Percentiles rank a stretch among this genome's conserved stretches.
Conservation (phyloP, 768 basidiomycete genomes). For the Lepiota brunneoincarnata region DNA sequence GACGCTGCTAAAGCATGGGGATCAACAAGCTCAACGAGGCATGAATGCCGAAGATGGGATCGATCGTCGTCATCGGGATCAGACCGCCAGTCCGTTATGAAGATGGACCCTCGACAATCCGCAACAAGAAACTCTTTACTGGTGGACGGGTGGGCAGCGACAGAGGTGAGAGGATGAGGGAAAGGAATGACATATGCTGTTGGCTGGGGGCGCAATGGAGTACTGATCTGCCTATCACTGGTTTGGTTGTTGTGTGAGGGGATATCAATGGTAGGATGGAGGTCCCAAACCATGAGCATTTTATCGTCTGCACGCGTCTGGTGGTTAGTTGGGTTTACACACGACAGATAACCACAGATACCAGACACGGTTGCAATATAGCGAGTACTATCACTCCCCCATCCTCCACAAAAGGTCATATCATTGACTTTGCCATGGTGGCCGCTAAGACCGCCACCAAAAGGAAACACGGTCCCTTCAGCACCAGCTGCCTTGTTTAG, state of each 20-base stretch:
- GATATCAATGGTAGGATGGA: slow-evolving; percentile 54
- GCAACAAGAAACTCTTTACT: slow-evolving; percentile 80
- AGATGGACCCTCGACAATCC: slow-evolving; percentile 71
- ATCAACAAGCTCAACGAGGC: slow-evolving; percentile 70
- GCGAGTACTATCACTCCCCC: slow-evolving; percentile 60
- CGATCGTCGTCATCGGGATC: slow-evolving; percentile 56
- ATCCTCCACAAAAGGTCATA: slow-evolving; percentile 78
- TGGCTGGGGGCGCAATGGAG: slow-evolving; percentile 55
- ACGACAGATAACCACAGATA: slow-evolving; percentile 22
- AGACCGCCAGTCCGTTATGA: slow-evolving; percentile 80
- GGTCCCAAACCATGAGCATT: slow-evolving; percentile 85
- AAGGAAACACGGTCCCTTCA: slow-evolving; percentile 57
- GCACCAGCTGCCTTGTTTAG: slow-evolving; percentile 53
- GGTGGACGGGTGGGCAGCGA: slow-evolving; percentile 67
- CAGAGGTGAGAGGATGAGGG: slow-evolving; percentile 65
- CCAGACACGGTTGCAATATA: slow-evolving; percentile 84
- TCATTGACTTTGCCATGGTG: slow-evolving; percentile 79
- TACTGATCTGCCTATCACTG: slow-evolving; percentile 25
- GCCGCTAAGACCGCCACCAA: slow-evolving; percentile 79
- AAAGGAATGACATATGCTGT: slow-evolving; percentile 77
- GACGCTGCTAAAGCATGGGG: slow-evolving; percentile 59
- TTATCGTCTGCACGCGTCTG: slow-evolving; percentile 57
- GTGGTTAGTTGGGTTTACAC: slow-evolving; percentile 8
- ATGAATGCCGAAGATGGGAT: slow-evolving; percentile 58
- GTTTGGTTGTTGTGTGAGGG: slow-evolving; percentile 32